Percentiles rank a stretch among this genome's conserved stretches.
Conservation (phyloP, 192 early-diverging fungal species). For the Tieghemiomyces parasiticus region DNA sequence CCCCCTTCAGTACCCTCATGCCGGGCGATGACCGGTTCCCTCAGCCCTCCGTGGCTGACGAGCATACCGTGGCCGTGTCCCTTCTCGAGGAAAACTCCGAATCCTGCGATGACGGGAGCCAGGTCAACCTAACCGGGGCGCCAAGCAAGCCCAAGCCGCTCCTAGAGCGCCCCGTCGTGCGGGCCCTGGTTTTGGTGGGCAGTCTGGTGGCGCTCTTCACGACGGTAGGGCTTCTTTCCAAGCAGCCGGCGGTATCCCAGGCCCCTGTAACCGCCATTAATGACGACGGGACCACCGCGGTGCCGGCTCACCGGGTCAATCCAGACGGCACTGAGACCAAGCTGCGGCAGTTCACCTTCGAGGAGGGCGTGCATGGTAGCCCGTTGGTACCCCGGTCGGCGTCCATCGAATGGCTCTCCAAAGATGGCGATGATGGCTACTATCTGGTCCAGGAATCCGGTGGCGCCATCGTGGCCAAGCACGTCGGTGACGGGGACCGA, state of each 20-base stretch:
- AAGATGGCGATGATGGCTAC: constrained; percentile 8
- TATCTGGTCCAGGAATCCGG: constrained; percentile 3
- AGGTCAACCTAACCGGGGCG: neutral
- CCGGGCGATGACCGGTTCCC: no score
- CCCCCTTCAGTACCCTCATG: no score
- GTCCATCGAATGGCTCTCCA: neutral
- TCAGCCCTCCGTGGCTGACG: neutral
- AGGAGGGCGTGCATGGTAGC: neutral
- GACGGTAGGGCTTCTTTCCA: constrained; percentile 1
- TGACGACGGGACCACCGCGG: constrained; percentile 4
- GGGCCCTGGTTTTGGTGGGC: neutral
- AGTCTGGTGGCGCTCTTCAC: constrained; percentile 3
- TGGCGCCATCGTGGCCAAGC: neutral
- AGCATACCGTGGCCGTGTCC: neutral
- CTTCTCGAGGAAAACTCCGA: neutral
- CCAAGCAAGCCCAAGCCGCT: neutral
- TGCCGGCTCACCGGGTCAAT: constrained; percentile 1
- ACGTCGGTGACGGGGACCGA: neutral
- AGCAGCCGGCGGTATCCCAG: constrained; percentile 6
- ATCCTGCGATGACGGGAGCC: neutral
- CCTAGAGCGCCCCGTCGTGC: neutral
- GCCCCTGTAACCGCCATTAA: neutral
- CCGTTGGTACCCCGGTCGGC: neutral
- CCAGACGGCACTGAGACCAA: constrained; percentile 9
- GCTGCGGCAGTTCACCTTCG: constrained; percentile 1